phyloP scores from a whole-genome alignment of 2,329 filamentous ascomycete genomes.

The Zarea fungicola region DNA sequence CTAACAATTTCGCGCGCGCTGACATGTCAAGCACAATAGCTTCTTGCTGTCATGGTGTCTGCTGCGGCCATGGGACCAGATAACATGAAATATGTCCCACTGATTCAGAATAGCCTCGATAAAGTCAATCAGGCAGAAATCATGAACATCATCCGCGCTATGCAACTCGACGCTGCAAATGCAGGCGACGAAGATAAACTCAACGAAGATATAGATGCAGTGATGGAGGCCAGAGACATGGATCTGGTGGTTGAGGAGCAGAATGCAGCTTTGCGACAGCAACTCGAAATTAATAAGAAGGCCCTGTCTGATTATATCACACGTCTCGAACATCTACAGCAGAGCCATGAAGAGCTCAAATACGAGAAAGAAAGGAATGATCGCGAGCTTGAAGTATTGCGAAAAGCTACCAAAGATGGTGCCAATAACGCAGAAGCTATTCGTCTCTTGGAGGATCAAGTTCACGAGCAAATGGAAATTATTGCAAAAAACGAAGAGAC shows the following conservation, averaged over 20 bases:
- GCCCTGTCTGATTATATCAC: slow-evolving; percentile 54
- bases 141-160: slow-evolving; percentile 39
- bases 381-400: slow-evolving; percentile 45
- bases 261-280: slow-evolving; percentile 44
- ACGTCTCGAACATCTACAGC: slow-evolving; percentile 54
- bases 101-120: slow-evolving; percentile 38
- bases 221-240: slow-evolving; percentile 44
- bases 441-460: slow-evolving; percentile 48
- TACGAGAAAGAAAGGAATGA: slow-evolving; percentile 56
- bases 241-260: slow-evolving; percentile 54
- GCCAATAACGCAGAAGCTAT: slow-evolving; percentile 47
- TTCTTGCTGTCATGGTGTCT: slow-evolving; percentile 57
- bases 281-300: slow-evolving; percentile 50
- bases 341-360: slow-evolving; percentile 60
- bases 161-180: slow-evolving; percentile 33
- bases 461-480: slow-evolving; percentile 64
- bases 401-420: slow-evolving; percentile 47
- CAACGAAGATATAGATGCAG: slow-evolving; percentile 35
- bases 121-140: slow-evolving; percentile 39
- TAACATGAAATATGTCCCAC: slow-evolving; percentile 47
- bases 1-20: slow-evolving; percentile 14
- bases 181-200: slow-evolving; percentile 33
- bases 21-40: slow-evolving; percentile 37
- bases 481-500: slow-evolving; percentile 61
- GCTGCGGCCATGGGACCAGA: slow-evolving; percentile 57